Evolutionary conservation across 805 yeast genomes (phyloP).

Genomic region (Yamadazyma kitorensis): DNA sequence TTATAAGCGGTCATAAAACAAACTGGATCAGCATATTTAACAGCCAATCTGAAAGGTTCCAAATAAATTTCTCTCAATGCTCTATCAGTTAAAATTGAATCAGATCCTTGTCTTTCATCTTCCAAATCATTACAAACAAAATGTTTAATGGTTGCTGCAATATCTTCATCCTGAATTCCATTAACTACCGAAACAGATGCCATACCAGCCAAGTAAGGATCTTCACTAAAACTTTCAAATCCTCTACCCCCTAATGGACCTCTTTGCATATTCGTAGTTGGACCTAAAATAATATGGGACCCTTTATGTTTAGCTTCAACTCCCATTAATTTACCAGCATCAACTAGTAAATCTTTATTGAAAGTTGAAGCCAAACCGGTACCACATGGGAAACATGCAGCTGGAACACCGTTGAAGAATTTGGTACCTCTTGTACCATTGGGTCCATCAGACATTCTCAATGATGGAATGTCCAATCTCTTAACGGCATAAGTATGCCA

Average conservation of each 20-base stretch:
- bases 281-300: constrained; percentile 39
- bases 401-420: constrained; percentile 49
- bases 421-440: constrained; percentile 63
- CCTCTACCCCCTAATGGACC: constrained; percentile 65
- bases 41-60: constrained; percentile 61
- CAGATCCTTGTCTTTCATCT: constrained; percentile 48
- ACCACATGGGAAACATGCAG: constrained; percentile 62
- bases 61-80: constrained; percentile 66
- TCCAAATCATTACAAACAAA: constrained; percentile 63
- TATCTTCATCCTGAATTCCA: constrained; percentile 52
- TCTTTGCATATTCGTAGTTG: constrained; percentile 51
- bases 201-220: constrained; percentile 49
- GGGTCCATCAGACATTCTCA: constrained; percentile 57
- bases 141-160: constrained; percentile 61
- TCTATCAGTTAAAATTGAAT: constrained; percentile 51
- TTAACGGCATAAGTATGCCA: constrained; percentile 49
- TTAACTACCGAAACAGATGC: constrained; percentile 46
- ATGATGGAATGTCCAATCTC: constrained; percentile 43
- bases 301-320: constrained; percentile 53
- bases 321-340: constrained; percentile 54
- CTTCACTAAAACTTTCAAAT: constrained; percentile 62
- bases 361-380: constrained; percentile 59
- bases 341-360: constrained; percentile 44
- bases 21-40: constrained; percentile 49
- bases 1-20: constrained; percentile 64